These are phyloP conservation scores for Elongisporangium anandrum DNA, from an alignment of 352 stramenopile species.

Conservation along the genomic window DNA sequence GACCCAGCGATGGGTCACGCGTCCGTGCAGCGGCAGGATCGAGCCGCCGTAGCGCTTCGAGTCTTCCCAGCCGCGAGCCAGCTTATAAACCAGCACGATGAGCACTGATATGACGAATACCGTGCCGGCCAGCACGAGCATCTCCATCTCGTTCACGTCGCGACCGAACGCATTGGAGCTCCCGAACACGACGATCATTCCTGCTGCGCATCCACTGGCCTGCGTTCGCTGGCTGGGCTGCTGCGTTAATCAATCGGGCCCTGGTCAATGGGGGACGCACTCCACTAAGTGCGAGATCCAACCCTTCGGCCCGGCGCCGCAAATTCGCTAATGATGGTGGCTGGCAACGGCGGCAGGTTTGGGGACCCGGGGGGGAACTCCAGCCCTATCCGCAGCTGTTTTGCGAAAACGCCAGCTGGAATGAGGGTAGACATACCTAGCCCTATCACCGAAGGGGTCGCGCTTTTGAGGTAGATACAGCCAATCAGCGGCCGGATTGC, in stretches of 20 bases:
- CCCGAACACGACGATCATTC: conserved; percentile 68
- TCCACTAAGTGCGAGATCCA: neutral
- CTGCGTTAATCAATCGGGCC: neutral
- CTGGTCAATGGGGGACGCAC: neutral
- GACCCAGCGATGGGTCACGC: conserved; percentile 60
- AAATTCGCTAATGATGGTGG: neutral
- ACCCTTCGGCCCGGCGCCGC: neutral
- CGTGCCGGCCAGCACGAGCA: conserved; percentile 58
- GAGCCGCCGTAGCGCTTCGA: conserved; percentile 36
- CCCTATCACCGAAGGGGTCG: neutral
- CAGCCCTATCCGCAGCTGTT: neutral
- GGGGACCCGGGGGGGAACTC: neutral
- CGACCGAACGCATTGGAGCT: conserved; percentile 69
- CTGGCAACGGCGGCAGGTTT: neutral
- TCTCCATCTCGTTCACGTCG: conserved; percentile 65
- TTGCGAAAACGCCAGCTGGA: neutral
- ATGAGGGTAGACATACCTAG: neutral
- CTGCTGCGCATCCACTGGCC: neutral
- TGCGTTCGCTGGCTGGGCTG: neutral
- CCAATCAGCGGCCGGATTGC: neutral
- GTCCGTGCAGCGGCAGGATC: conserved; percentile 39
- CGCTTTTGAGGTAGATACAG: neutral
- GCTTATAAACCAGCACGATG: conserved; percentile 71
- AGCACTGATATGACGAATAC: conserved; percentile 74
- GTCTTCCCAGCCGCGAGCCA: conserved; percentile 64